A percentile compares a stretch with the other conserved stretches of the same genome.
These are phyloP conservation scores for Populus euphratica DNA, from an alignment of 345 rosid genomes.

Conservation along the genomic window DNA sequence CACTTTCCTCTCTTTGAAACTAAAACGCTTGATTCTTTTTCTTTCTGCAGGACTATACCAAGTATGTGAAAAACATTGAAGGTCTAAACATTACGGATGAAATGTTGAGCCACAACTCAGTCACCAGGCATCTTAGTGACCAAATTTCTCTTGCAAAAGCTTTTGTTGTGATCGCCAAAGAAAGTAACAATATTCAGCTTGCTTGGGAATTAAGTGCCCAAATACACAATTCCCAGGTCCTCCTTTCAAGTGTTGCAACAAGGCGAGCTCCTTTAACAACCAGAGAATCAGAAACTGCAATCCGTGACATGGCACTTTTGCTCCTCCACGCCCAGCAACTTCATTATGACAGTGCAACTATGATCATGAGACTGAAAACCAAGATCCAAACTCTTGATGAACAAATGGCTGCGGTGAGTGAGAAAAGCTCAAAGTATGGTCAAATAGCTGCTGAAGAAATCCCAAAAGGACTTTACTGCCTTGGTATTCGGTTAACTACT, in stretches of 20 bases:
- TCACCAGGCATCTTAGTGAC: constrained; percentile 78
- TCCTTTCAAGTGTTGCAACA: constrained; percentile 71
- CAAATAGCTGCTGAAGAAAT: constrained; percentile 96
- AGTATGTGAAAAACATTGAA: constrained; percentile 52
- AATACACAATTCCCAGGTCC: constrained; percentile 78
- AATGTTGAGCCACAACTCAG: constrained; percentile 68
- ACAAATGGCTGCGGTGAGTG: constrained; percentile 59
- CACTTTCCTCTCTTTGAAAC: not conserved
- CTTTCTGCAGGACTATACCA: constrained; percentile 42
- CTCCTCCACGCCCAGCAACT: constrained; percentile 84
- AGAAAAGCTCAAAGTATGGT: constrained; percentile 86
- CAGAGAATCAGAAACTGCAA: constrained; percentile 66
- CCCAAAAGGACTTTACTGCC: constrained; percentile 89
- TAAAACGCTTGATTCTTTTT: constrained; percentile 1
- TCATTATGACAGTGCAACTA: constrained; percentile 88
- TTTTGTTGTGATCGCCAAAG: constrained; percentile 87
- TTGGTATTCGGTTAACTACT: constrained; percentile 72
- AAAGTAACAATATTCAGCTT: constrained; percentile 85
- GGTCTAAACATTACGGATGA: constrained; percentile 79
- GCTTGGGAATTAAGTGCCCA: constrained; percentile 98
- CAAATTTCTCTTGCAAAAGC: constrained; percentile 92
- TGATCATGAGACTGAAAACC: constrained; percentile 91
- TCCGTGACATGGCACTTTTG: constrained; percentile 80
- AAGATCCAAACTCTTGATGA: constrained; percentile 77
- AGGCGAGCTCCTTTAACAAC: constrained; percentile 64